These are phyloP conservation scores for Fulvia fulva DNA, from an alignment of 2,329 filamentous ascomycete genomes.

Conservation along the genomic window DNA sequence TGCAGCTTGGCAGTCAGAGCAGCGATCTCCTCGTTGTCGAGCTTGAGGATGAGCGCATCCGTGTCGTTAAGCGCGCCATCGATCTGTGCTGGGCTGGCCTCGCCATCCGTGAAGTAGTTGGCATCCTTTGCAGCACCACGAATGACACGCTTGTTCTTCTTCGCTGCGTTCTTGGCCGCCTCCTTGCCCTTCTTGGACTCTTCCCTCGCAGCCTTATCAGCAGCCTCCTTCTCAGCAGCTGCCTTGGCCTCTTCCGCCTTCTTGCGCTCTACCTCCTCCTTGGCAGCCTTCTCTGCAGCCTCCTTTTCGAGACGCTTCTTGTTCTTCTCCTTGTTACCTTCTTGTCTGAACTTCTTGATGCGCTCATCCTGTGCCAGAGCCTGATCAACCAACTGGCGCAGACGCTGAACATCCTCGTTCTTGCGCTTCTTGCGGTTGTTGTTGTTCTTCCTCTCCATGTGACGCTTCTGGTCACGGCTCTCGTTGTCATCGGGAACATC, in stretches of 20 bases:
- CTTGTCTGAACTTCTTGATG: slow-evolving; percentile 94
- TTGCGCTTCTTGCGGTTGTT: slow-evolving; percentile 99
- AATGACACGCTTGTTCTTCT: slow-evolving; percentile 99
- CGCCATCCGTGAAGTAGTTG: slow-evolving; percentile 79
- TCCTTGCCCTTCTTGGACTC: slow-evolving; percentile 95
- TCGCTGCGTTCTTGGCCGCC: slow-evolving; percentile 95
- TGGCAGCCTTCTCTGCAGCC: slow-evolving; percentile 80
- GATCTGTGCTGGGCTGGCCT: slow-evolving; percentile 72
- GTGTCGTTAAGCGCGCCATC: slow-evolving; percentile 81
- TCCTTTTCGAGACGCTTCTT: slow-evolving; percentile 89
- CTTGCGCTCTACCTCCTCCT: slow-evolving; percentile 77
- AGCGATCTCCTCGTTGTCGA: slow-evolving; percentile 87
- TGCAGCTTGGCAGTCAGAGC: slow-evolving; percentile 75
- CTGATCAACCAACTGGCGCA: slow-evolving; percentile 87
- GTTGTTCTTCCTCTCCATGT: slow-evolving; percentile 97
- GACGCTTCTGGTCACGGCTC: slow-evolving; percentile 97
- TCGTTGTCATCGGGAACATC: slow-evolving; percentile 98
- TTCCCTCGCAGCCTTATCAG: slow-evolving; percentile 79
- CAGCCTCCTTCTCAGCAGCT: slow-evolving; percentile 55
- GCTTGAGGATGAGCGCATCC: slow-evolving; percentile 80
- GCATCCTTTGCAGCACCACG: slow-evolving; percentile 92
- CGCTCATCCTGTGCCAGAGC: slow-evolving; percentile 81
- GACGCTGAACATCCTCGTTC: slow-evolving; percentile 89
- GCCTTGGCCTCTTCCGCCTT: slow-evolving; percentile 71
- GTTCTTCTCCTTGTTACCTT: slow-evolving; percentile 90